Conservation (phyloP, 192 early-diverging fungal genomes). For the Phlyctochytrium bullatum region DNA sequence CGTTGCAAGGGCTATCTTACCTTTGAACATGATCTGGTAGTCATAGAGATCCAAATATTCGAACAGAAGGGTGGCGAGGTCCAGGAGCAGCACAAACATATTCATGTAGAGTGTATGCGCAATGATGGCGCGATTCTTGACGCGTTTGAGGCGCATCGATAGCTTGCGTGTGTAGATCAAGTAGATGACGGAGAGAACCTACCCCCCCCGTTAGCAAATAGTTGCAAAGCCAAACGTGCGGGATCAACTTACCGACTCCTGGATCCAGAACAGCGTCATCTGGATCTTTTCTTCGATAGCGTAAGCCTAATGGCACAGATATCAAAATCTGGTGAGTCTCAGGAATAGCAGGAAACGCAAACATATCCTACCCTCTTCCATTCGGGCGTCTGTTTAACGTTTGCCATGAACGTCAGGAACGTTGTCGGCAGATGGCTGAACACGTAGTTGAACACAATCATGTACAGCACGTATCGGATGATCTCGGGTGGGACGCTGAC, state of each 20-base stretch:
- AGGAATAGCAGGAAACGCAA: background rate
- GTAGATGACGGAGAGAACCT: constrained; percentile 15
- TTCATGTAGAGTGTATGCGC: constrained; percentile 26
- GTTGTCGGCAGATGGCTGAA: constrained; percentile 30
- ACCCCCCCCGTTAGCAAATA: background rate
- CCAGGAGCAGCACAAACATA: constrained; percentile 22
- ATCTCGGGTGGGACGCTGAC: constrained; percentile 8
- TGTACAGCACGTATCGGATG: constrained; percentile 10
- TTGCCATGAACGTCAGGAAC: constrained; percentile 28
- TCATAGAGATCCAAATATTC: constrained; percentile 30
- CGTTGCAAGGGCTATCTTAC: too few species aligned
- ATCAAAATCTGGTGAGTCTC: too few species aligned
- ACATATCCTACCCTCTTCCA: background rate
- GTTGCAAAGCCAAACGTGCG: background rate
- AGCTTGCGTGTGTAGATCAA: constrained; percentile 18
- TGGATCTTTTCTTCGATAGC: constrained; percentile 27
- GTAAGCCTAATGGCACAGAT: constrained; percentile 19
- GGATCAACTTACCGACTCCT: constrained; percentile 5
- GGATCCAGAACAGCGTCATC: constrained; percentile 28
- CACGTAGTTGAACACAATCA: constrained; percentile 28
- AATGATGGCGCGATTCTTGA: background rate
- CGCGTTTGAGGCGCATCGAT: constrained; percentile 6
- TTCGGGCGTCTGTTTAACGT: constrained; percentile 5
- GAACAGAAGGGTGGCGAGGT: constrained; percentile 15
- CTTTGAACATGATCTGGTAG: constrained; percentile 40